These are phyloP conservation scores for Datura wrightii DNA, from an alignment of 257 asterid species.

Conservation along the genomic window DNA sequence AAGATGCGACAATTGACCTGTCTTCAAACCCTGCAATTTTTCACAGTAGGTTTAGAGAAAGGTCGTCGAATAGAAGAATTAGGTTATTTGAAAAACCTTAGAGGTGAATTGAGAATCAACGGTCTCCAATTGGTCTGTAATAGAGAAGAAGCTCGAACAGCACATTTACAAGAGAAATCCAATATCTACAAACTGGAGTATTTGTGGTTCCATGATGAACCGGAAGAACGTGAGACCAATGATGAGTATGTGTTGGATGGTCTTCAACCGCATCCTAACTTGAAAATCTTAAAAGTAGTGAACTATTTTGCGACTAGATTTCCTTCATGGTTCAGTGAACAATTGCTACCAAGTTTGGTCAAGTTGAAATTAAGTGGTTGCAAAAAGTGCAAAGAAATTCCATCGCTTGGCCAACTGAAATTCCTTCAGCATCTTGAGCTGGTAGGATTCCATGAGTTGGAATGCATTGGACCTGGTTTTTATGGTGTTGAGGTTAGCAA, in stretches of 20 bases:
- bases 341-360: not conserved
- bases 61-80: conserved; percentile 42
- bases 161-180: conserved; percentile 29
- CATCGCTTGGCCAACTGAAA: conserved; percentile 41
- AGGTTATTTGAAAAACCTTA: conserved; percentile 37
- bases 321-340: conserved; percentile 36
- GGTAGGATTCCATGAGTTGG: not conserved
- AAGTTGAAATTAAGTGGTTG: not conserved
- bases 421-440: conserved; percentile 29
- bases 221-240: not conserved
- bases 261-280: conserved; percentile 36
- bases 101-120: conserved; percentile 17
- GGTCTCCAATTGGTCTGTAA: conserved; percentile 31
- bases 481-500: not conserved
- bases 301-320: conserved; percentile 20
- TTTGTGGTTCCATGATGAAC: not conserved
- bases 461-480: not conserved
- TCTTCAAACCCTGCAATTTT: conserved; percentile 38
- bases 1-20: conserved; percentile 40
- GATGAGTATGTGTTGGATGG: conserved; percentile 37
- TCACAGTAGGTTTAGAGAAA: conserved; percentile 26
- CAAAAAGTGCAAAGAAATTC: conserved; percentile 34
- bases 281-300: conserved; percentile 28
- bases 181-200: conserved; percentile 1
- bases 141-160: conserved; percentile 34